Conservation (phyloP, 768 basidiomycete genomes). For the Phlegmacium glaucopus region DNA sequence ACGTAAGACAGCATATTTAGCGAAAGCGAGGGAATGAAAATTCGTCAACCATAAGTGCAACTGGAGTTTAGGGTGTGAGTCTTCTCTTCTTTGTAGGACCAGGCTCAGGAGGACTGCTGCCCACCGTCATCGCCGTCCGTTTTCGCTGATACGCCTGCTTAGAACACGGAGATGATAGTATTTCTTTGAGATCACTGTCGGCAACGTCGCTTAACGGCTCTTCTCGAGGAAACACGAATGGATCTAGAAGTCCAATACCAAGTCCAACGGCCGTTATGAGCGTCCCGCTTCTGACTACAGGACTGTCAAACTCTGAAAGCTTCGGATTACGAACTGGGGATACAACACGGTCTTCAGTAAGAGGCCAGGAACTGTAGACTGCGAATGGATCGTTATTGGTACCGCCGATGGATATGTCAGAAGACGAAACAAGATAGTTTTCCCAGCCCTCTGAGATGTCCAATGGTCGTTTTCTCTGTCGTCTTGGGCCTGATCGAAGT, state of each 20-base stretch:
- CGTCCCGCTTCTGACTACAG: slow-evolving; percentile 43
- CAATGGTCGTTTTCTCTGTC: slow-evolving; percentile 30
- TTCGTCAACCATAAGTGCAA: slow-evolving; percentile 5
- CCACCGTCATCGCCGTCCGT: slow-evolving; percentile 7
- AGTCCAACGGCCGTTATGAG: slow-evolving; percentile 38
- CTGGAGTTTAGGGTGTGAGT: slow-evolving; percentile 23
- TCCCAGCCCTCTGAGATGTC: slow-evolving; percentile 42
- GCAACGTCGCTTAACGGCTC: slow-evolving; percentile 12
- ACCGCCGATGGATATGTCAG: slow-evolving; percentile 13
- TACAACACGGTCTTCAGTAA: slow-evolving; percentile 19
- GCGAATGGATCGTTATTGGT: slow-evolving; percentile 43
- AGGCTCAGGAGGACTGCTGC: slow-evolving; percentile 15
- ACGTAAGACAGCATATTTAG: slow-evolving; percentile 20
- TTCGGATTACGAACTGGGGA: slow-evolving; percentile 28
- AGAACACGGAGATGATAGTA: slow-evolving; percentile 24
- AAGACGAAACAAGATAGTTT: slow-evolving; percentile 23
- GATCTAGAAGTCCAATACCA: slow-evolving; percentile 52
- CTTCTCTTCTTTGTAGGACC: slow-evolving; percentile 52
- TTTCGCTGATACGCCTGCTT: slow-evolving; percentile 23
- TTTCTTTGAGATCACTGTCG: slow-evolving; percentile 31
- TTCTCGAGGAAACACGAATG: slow-evolving; percentile 46
- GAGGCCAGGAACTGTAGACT: slow-evolving; percentile 39
- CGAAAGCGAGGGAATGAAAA: slow-evolving; percentile 11
- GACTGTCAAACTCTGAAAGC: slow-evolving; percentile 46
- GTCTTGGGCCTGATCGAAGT: slow-evolving; percentile 6